Percentiles rank a stretch among this genome's conserved stretches.
Evolutionary conservation across 225 moss, liverwort and hornwort species (phyloP).

Genomic region (Bryum argenteum): DNA sequence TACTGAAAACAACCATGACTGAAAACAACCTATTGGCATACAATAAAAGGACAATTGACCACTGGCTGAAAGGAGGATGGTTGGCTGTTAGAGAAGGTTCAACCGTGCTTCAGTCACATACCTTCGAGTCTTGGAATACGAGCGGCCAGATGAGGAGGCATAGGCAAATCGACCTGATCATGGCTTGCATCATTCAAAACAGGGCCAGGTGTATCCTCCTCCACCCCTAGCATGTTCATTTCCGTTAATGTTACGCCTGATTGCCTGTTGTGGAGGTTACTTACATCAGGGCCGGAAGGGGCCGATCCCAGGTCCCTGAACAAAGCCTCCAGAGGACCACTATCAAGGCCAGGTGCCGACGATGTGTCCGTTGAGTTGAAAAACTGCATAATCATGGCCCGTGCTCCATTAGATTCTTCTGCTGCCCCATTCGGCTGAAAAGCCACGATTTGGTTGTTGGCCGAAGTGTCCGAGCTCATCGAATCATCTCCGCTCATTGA

Average conservation of each 20-base stretch:
- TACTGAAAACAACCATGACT: too few species aligned
- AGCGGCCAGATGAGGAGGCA: slow-evolving; percentile 38
- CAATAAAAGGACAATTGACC: too few species aligned
- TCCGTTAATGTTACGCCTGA: slow-evolving; percentile 83
- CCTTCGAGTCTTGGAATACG: slow-evolving; percentile 61
- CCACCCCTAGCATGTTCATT: slow-evolving; percentile 50
- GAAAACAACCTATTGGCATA: too few species aligned
- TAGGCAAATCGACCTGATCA: slow-evolving; percentile 32
- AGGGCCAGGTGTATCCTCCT: slow-evolving; percentile 11
- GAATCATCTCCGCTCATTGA: slow-evolving; percentile 46
- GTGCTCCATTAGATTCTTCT: slow-evolving; percentile 55
- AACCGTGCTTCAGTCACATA: slow-evolving; percentile 7
- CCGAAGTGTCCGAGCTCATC: slow-evolving; percentile 30
- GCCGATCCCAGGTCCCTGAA: slow-evolving; percentile 72
- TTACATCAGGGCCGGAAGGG: slow-evolving; percentile 49
- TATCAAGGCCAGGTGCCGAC: slow-evolving; percentile 56
- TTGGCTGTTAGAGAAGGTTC: too few species aligned
- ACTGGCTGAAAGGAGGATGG: too few species aligned
- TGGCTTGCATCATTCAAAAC: slow-evolving; percentile 33
- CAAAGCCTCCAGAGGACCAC: slow-evolving; percentile 67
- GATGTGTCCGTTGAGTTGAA: slow-evolving; percentile 59
- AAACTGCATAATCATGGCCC: slow-evolving; percentile 84
- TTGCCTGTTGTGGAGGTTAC: slow-evolving; percentile 48
- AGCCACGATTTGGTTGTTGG: slow-evolving; percentile 79
- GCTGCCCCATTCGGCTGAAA: slow-evolving; percentile 54